phyloP scores from a whole-genome alignment of 345 rosid species.

The Populus alba region DNA sequence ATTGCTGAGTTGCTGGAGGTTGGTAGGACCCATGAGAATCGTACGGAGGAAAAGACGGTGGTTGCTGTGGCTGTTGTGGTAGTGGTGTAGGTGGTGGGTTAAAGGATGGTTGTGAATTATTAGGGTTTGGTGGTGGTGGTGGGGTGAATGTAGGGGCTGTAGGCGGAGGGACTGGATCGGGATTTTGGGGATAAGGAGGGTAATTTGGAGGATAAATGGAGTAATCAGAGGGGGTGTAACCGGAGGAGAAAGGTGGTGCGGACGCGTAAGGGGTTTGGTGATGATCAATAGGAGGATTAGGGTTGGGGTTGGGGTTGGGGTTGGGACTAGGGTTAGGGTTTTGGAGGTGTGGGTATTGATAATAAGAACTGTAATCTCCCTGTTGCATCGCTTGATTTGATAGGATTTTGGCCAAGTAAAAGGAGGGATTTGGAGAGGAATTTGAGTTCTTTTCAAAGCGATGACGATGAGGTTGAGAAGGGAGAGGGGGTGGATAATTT shows the following conservation, averaged over 20 bases:
- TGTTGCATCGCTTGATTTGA: slow-evolving; percentile 30
- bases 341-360: slow-evolving; percentile 45
- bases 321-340: slow-evolving; percentile 44
- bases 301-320: slow-evolving; percentile 34
- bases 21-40: slow-evolving; percentile 65
- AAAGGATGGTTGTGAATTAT: slow-evolving; percentile 32
- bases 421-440: background rate
- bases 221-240: slow-evolving; percentile 54
- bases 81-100: slow-evolving; percentile 37
- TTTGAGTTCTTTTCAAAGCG: background rate
- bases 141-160: slow-evolving; percentile 64
- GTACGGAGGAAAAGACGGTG: slow-evolving; percentile 51
- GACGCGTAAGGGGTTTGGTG: slow-evolving; percentile 66
- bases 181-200: slow-evolving; percentile 49
- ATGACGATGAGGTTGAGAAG: background rate
- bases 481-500: background rate
- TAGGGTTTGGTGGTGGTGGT: slow-evolving; percentile 28
- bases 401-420: background rate
- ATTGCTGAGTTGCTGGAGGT: slow-evolving; percentile 42
- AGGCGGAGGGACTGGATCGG: slow-evolving; percentile 55
- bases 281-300: slow-evolving; percentile 38
- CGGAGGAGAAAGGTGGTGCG: slow-evolving; percentile 67
- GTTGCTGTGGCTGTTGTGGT: slow-evolving; percentile 23
- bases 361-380: slow-evolving; percentile 75
- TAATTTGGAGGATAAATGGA: slow-evolving; percentile 47